Conservation (phyloP, 768 basidiomycete species). For the Naganishia vaughanmartiniae region DNA sequence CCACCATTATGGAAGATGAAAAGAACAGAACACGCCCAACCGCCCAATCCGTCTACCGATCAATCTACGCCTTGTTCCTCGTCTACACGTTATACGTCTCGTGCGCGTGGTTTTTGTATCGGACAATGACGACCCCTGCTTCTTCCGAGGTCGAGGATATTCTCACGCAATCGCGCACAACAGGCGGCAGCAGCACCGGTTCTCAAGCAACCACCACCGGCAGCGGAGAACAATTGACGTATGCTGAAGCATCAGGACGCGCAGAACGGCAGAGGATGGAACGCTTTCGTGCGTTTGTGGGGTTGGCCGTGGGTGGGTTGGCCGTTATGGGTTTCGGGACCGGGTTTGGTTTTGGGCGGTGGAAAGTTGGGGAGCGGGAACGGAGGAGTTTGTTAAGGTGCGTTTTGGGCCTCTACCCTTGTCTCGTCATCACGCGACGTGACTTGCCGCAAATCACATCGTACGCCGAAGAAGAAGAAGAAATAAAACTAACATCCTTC, state of each 20-base stretch:
- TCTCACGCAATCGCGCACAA: no score
- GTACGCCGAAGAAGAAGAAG: no score
- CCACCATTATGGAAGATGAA: neutral
- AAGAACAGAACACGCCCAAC: slow-evolving; percentile 28
- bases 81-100: slow-evolving; percentile 65
- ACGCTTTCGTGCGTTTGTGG: slow-evolving; percentile 71
- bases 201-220: no score
- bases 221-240: neutral
- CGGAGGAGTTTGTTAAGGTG: slow-evolving; percentile 76
- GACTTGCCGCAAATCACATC: no score
- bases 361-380: slow-evolving; percentile 64
- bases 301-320: slow-evolving; percentile 63
- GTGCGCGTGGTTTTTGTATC: slow-evolving; percentile 68
- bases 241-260: slow-evolving; percentile 35
- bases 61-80: slow-evolving; percentile 64
- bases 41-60: neutral
- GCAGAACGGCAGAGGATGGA: slow-evolving; percentile 66
- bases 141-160: neutral
- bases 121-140: slow-evolving; percentile 55
- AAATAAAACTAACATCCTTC: no score
- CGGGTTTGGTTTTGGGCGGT: slow-evolving; percentile 62
- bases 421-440: no score
- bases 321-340: slow-evolving; percentile 59
- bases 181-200: neutral
- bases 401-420: slow-evolving; percentile 52